Evolutionary conservation across 306 rosid genomes (phyloP).

Genomic region (Herpetospermum pedunculosum): DNA sequence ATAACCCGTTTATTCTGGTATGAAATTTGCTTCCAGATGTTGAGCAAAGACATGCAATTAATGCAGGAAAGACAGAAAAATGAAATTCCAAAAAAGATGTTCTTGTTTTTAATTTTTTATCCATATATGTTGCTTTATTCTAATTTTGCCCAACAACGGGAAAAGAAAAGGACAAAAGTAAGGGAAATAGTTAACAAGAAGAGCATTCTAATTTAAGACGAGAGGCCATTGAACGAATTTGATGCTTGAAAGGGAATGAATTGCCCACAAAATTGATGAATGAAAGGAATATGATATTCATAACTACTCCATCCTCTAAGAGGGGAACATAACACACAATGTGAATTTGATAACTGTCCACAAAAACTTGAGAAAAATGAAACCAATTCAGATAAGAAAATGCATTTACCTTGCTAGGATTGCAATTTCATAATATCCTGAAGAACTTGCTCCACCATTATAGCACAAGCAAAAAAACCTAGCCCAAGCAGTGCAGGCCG

Average conservation of each 20-base stretch:
- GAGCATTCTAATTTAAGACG: not conserved
- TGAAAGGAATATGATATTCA: not conserved
- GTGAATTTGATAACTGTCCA: not conserved
- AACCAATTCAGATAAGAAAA: not conserved
- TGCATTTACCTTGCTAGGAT: not conserved
- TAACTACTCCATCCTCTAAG: not conserved
- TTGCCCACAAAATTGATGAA: not conserved
- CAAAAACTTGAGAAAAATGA: not conserved
- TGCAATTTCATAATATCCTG: conserved; percentile 34
- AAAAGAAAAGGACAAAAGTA: too few species aligned
- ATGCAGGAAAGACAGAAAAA: not conserved
- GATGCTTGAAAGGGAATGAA: not conserved
- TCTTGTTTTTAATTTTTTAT: too few species aligned
- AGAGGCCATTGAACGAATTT: not conserved
- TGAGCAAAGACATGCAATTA: too few species aligned
- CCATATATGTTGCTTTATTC: too few species aligned
- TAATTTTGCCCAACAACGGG: too few species aligned
- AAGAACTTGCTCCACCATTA: conserved; percentile 44
- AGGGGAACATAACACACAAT: too few species aligned
- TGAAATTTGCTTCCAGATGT: not conserved
- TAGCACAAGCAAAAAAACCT: conserved; percentile 44
- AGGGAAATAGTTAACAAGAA: too few species aligned
- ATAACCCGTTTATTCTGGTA: not conserved
- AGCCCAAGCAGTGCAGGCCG: conserved; percentile 42
- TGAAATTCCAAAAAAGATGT: too few species aligned